Conservation (phyloP, 1,284 basidiomycete genomes). For the Microbotryum saponariae region DNA sequence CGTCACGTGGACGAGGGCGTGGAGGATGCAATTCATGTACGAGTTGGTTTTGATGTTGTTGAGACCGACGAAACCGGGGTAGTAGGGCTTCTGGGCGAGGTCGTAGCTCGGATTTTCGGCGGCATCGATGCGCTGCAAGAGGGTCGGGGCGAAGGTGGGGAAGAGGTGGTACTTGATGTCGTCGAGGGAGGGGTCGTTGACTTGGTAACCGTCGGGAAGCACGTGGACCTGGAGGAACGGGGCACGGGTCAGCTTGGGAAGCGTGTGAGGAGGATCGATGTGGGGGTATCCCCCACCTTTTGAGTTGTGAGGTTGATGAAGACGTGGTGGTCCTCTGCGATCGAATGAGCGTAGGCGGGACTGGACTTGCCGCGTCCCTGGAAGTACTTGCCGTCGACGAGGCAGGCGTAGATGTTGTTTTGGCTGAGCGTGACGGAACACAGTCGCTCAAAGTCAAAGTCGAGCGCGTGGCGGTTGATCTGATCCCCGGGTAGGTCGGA, state of each 20-base stretch:
- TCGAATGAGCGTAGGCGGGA: conserved; percentile 93
- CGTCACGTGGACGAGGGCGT: conserved; percentile 81
- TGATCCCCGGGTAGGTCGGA: conserved; percentile 37
- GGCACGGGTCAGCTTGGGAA: neutral
- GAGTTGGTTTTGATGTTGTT: conserved; percentile 98
- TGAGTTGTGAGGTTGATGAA: conserved; percentile 91
- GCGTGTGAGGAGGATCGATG: neutral
- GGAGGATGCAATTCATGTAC: conserved; percentile 94
- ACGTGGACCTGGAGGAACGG: conserved; percentile 68
- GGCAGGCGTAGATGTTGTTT: conserved; percentile 95
- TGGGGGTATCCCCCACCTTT: conserved; percentile 53
- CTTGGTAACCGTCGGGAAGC: conserved; percentile 92
- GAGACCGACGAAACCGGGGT: conserved; percentile 88
- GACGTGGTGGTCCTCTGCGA: conserved; percentile 96
- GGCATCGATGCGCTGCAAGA: conserved; percentile 54
- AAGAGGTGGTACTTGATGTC: conserved; percentile 87
- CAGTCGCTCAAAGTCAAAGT: conserved; percentile 99
- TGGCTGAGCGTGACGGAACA: conserved; percentile 94
- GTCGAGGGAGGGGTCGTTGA: conserved; percentile 87
- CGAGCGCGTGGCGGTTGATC: conserved; percentile 81
- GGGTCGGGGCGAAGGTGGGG: conserved; percentile 62
- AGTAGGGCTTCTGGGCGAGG: conserved; percentile 68
- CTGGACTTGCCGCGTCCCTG: conserved; percentile 89
- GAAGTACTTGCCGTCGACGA: conserved; percentile 98
- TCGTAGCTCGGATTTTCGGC: conserved; percentile 57